Conservation (phyloP, 495 filamentous ascomycete genomes). For the Hypoxylon intermedium region DNA sequence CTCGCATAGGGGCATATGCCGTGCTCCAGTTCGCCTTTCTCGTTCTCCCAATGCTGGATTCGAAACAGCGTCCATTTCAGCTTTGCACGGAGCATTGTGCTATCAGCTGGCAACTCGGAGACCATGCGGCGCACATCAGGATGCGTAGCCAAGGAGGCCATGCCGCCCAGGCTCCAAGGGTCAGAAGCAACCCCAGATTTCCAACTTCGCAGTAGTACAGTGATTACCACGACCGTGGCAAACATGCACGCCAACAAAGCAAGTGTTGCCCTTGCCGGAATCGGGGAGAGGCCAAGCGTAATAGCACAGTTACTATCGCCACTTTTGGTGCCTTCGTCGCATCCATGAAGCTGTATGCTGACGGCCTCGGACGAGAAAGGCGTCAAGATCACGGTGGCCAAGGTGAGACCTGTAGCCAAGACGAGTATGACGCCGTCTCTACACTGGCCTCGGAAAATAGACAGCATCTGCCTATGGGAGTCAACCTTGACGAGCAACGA, state of each 20-base stretch:
- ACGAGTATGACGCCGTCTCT: constrained; percentile 42
- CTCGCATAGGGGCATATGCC: constrained; percentile 39
- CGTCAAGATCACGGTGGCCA: constrained; percentile 38
- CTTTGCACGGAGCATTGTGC: constrained; percentile 21
- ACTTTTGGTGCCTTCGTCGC: constrained; percentile 36
- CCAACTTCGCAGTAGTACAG: constrained; percentile 32
- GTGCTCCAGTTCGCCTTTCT: constrained; percentile 39
- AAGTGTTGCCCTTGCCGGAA: constrained; percentile 36
- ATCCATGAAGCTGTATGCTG: constrained; percentile 46
- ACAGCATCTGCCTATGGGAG: constrained; percentile 32
- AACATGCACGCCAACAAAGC: constrained; percentile 39
- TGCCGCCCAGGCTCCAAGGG: constrained; percentile 47
- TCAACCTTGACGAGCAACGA: constrained; percentile 43
- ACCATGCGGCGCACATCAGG: constrained; percentile 11
- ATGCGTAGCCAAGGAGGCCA: constrained; percentile 39
- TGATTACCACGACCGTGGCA: constrained; percentile 30
- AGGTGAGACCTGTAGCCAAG: constrained; percentile 42
- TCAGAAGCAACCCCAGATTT: constrained; percentile 42
- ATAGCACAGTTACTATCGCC: constrained; percentile 39
- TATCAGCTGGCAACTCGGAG: background rate
- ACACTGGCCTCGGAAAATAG: constrained; percentile 31
- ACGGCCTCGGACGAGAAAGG: constrained; percentile 48
- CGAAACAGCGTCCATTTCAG: constrained; percentile 27
- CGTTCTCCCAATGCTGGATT: constrained; percentile 33
- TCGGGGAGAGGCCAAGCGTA: constrained; percentile 40